Evolutionary conservation across 2,329 filamentous ascomycete genomes (phyloP).

Genomic region (Xylaria sp.): DNA sequence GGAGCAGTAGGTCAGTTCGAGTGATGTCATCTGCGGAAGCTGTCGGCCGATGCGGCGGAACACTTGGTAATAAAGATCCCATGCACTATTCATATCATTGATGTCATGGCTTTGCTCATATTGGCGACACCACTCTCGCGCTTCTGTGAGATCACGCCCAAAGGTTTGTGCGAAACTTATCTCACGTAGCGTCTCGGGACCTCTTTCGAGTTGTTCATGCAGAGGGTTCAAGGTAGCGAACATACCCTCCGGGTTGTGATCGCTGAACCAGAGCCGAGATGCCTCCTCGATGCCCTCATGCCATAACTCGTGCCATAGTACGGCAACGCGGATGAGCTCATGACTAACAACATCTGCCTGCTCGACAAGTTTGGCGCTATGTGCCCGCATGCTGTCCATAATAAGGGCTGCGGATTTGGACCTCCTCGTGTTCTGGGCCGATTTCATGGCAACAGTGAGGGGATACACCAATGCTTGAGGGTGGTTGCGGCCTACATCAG

Average conservation of each 20-base stretch:
- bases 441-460: constrained; percentile 97
- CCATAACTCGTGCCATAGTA: constrained; percentile 99
- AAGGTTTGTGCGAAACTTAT: constrained; percentile 98
- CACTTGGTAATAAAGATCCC: constrained; percentile 99
- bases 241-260: constrained; percentile 98
- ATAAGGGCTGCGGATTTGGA: constrained; percentile 89
- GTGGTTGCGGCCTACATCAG: constrained; percentile 91
- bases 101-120: constrained; percentile 89
- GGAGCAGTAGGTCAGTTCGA: constrained; percentile 96
- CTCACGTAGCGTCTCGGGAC: constrained; percentile 90
- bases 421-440: constrained; percentile 77
- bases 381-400: constrained; percentile 97
- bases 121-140: constrained; percentile 92
- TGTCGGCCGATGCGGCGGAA: constrained; percentile 96
- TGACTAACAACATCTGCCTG: constrained; percentile 95
- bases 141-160: constrained; percentile 91
- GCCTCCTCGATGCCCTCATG: constrained; percentile 98
- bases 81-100: constrained; percentile 95
- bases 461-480: constrained; percentile 97
- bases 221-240: constrained; percentile 87
- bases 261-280: constrained; percentile 93
- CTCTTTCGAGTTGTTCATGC: constrained; percentile 87
- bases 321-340: constrained; percentile 94
- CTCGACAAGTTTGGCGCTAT: constrained; percentile 89
- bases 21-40: constrained; percentile 85